Evolutionary conservation across 2,329 filamentous ascomycete genomes (phyloP), one percentile per base, ranked within the genome.

Genomic region (Pyrenochaeta sp.): DNA sequence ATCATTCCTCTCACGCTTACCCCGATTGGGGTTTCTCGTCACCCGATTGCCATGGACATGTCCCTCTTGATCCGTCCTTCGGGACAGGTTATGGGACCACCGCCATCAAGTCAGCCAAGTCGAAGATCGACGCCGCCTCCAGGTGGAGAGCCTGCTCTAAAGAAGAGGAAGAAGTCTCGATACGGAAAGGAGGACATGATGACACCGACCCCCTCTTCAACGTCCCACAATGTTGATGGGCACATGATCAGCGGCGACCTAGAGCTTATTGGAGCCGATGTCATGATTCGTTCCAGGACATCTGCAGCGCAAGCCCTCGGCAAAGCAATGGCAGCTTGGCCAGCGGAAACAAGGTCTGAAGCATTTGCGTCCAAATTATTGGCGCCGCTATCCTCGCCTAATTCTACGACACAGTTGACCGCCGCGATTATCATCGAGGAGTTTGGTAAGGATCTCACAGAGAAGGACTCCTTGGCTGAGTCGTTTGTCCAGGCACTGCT

Each of bases 161-260:
- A 95, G 78, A 89, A 92, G 64, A 86, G 93, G 34, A 88, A 93
- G 59, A 96, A 93, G 77, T 91, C 91, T 0, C 96, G 96, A 81
- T 84, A 84, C 55, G 80, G 86, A 22, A 91, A 95, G 53, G 90
- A 93, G 24, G 76, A 78, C 13, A 68, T 71, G 47, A 58, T 66
- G 28, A 79, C 85, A 8, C 81, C 85, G 1, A 80, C 86, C 1
- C 79, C 85, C 3, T 85, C 90, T n/a, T 87, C 90, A 1, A 59
- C 60, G 7, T 71, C 72, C 7, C 95, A 99, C 77, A 97, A 99
- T 76, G 92, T 99, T 19, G 95, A 99, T 75, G 95, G 93, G 9
- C 93, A 96, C 67, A 97, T 99, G 90, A 93, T 99, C 82, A 91
- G 94, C 74, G 95, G 96, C 50, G 96, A 99, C 71, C 90, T 98